These are phyloP conservation scores for Solanum appendiculatum DNA, from an alignment of 257 asterid genomes.

Conservation along the genomic window DNA sequence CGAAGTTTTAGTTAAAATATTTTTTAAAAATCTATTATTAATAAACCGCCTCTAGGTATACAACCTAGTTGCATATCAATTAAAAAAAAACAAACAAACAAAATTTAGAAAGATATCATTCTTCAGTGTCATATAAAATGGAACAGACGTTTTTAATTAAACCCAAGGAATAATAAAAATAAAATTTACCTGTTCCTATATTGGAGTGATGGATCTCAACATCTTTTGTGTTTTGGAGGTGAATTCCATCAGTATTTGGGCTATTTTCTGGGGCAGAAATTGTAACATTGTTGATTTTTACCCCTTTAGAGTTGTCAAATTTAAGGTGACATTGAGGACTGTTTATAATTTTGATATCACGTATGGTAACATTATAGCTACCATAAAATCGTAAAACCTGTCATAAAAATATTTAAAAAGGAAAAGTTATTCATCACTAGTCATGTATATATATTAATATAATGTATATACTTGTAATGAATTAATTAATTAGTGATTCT, in stretches of 20 bases:
- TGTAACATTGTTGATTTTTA: conserved; percentile 47
- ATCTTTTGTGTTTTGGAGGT: conserved; percentile 71
- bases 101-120: background rate
- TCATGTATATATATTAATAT: background rate
- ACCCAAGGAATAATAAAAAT: background rate
- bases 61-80: background rate
- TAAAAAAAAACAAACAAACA: background rate
- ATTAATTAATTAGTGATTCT: background rate
- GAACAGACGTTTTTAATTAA: background rate
- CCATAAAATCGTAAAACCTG: conserved; percentile 78
- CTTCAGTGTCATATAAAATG: background rate
- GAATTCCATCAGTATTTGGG: conserved; percentile 84
- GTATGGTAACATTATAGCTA: conserved; percentile 42
- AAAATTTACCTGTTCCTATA: conserved; percentile 45
- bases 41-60: background rate
- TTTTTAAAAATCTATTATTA: background rate
- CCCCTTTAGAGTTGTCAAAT: conserved; percentile 56
- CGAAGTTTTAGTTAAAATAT: background rate
- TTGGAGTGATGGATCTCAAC: conserved; percentile 58
- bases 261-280: conserved; percentile 67
- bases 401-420: background rate
- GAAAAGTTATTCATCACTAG: background rate
- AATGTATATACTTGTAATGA: background rate
- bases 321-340: conserved; percentile 81
- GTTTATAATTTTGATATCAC: conserved; percentile 38